These are phyloP conservation scores for Debaryomycetaceae sp. DNA, from an alignment of 1,139 yeast species.

Conservation along the genomic window DNA sequence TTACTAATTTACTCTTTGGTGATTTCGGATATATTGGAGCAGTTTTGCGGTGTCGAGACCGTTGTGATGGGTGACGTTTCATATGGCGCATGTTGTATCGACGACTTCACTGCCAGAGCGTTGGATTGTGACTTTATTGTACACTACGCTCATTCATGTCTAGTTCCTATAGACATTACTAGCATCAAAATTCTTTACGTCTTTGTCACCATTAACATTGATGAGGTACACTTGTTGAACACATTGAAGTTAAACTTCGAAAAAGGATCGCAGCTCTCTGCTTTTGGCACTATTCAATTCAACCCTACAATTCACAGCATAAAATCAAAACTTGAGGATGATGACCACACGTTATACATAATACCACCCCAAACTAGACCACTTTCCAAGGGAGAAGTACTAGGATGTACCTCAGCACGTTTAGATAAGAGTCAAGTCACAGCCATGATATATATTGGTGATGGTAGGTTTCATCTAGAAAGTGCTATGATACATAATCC, in stretches of 20 bases:
- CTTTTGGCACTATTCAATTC: constrained; percentile 95
- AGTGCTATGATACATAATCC: constrained; percentile 98
- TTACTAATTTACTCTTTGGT: constrained; percentile 80
- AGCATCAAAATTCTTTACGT: constrained; percentile 85
- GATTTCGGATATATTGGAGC: constrained; percentile 85
- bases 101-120: constrained; percentile 91
- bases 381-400: constrained; percentile 89
- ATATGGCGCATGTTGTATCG: constrained; percentile 98
- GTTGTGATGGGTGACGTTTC: constrained; percentile 98
- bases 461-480: constrained; percentile 93
- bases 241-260: constrained; percentile 72
- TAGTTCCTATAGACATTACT: constrained; percentile 93
- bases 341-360: constrained; percentile 53
- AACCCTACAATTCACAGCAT: constrained; percentile 89
- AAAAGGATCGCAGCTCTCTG: constrained; percentile 60
- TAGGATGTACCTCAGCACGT: constrained; percentile 93
- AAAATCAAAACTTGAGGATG: constrained; percentile 53
- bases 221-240: constrained; percentile 73
- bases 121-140: constrained; percentile 91
- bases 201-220: constrained; percentile 92
- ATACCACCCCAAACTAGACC: constrained; percentile 93
- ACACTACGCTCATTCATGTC: constrained; percentile 96
- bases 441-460: constrained; percentile 91
- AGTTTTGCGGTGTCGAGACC: constrained; percentile 83
- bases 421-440: constrained; percentile 58